Evolutionary conservation across 2,329 filamentous ascomycete genomes (phyloP), one percentile per base, ranked within the genome.

Genomic region (Trichoderma arundinaceum): DNA sequence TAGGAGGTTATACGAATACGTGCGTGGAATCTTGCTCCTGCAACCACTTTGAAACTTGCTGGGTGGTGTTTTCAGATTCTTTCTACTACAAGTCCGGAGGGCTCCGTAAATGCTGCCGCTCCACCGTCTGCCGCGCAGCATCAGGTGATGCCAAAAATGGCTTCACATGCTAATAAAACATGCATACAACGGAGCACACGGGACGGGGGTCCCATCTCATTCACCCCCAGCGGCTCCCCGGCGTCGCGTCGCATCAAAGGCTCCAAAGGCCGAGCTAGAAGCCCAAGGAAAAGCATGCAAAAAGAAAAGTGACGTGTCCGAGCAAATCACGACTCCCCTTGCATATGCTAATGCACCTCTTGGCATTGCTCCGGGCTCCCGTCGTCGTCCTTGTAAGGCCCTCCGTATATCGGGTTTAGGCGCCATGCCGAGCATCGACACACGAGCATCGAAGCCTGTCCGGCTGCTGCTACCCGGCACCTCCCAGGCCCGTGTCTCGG

Each of bases 121-220:
- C 33, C 33, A 35, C 9, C 33, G 33, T 35, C n/a, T n/a, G n/a
- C n/a, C n/a, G n/a, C n/a, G 33, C 33, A 35, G 33, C 33, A 57
- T 57, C 54, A 57, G 54, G 39, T 57, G 54, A 57, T 43, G 39
- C 22, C 39, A 33, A 33, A 57, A 52, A 57, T 5, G 54, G 39
- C 41, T 44, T 44, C 12, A 43, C 41, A 56, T 57, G 54, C 54
- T 19, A 43, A 44, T 44, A 33, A 57, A 32, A 44, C 54, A 17
- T 44, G 54, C 54, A 57, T 51, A 28, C 46, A 51, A 22, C 46
- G 22, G 15, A 7, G 46, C 46, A 28, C 46, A 51, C 46, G 46
- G 46, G 17, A 38, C 7, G 33, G 1, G 17, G n/a, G 13, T 43
- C 22, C 19, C 38, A 32, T 15, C 53, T 56, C n/a, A n/a, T n/a